These are phyloP conservation scores for Daldinia sp. DNA, from an alignment of 2,329 filamentous ascomycete genomes.

Conservation along the genomic window DNA sequence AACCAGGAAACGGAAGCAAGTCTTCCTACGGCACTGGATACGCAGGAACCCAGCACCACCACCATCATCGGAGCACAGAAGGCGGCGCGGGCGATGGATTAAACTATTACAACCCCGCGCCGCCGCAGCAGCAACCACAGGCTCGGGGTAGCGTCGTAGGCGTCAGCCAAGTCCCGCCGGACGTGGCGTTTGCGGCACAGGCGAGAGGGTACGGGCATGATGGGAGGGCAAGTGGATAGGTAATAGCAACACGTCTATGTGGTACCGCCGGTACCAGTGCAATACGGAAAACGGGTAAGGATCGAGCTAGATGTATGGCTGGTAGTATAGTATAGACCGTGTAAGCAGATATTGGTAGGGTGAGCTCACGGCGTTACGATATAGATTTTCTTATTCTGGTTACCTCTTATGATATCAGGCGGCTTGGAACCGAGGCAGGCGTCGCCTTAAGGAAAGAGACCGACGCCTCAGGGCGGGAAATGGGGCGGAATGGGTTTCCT, in stretches of 20 bases:
- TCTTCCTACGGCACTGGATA: background rate
- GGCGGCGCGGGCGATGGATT: background rate
- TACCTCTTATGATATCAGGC: too few relatives aligned
- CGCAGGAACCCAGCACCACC: background rate
- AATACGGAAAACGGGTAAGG: background rate
- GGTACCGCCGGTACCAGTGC: background rate
- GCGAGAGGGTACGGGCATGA: slow-evolving; percentile 1
- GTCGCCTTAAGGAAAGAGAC: background rate
- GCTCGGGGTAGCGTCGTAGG: background rate
- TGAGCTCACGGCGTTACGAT: background rate
- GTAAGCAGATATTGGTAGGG: background rate
- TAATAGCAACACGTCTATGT: background rate
- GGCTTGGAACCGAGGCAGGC: too few relatives aligned
- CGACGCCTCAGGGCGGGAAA: background rate
- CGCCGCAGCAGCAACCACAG: background rate
- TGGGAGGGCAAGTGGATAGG: background rate
- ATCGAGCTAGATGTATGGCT: too few relatives aligned
- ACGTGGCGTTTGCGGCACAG: slow-evolving; percentile 3
- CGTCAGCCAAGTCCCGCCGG: background rate
- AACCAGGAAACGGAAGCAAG: background rate
- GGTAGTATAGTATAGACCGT: background rate
- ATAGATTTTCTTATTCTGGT: background rate
- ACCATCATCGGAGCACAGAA: background rate
- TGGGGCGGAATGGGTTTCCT: background rate
- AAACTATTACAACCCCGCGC: background rate